Conservation (phyloP, 139 green algal species). For the Chlamydomonas sphaeroides region DNA sequence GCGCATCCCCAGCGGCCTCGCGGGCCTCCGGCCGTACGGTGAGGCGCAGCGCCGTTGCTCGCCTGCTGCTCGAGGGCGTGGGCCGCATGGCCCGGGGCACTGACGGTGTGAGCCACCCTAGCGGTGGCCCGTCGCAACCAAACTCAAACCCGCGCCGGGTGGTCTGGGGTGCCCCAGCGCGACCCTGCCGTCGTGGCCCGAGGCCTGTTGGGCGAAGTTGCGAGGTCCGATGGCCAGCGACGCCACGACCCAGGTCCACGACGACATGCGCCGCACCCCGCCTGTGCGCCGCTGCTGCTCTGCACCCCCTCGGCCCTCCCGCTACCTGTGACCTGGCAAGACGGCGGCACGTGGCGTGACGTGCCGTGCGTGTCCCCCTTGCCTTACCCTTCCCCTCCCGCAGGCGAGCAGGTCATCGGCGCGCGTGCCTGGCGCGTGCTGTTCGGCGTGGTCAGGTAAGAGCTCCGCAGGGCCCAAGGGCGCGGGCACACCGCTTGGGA, state of each 20-base stretch:
- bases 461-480: too few species aligned
- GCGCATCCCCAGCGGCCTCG: conserved; percentile 91
- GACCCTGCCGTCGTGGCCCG: too few species aligned
- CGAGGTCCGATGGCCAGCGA: too few species aligned
- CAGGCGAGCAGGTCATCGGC: conserved; percentile 81
- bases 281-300: neutral
- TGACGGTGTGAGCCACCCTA: neutral
- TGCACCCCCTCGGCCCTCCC: neutral
- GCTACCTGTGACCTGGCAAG: neutral
- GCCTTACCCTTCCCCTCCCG: neutral
- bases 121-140: neutral
- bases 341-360: too few species aligned
- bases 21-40: conserved; percentile 84
- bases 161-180: too few species aligned
- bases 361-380: too few species aligned
- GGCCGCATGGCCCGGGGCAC: neutral
- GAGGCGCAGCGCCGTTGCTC: neutral
- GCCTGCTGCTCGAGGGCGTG: neutral
- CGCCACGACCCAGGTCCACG: too few species aligned
- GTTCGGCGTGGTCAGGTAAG: conserved; percentile 89
- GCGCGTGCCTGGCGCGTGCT: conserved; percentile 91
- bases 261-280: too few species aligned
- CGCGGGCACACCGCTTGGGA: too few species aligned
- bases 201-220: too few species aligned
- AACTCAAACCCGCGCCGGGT: too few species aligned